Base-by-base conservation (phyloP, 345 rosid genomes). In the Eucalyptus pauciflora region DNA sequence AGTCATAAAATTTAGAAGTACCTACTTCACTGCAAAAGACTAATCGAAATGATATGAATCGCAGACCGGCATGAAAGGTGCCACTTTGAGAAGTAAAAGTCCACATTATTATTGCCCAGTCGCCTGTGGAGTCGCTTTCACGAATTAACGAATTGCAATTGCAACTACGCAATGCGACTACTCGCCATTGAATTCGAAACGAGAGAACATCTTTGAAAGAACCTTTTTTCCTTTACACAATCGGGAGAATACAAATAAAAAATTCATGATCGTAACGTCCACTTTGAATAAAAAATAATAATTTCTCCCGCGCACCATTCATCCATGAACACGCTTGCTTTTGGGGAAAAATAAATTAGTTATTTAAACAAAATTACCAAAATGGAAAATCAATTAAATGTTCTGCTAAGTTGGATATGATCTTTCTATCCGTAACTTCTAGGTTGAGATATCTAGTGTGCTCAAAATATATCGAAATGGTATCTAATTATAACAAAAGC, bases 131-230 rank as follows among this genome's bases (percentile, higher is more conserved):
- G 83, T 76, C 89, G 89, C 90, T 87, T 89, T 56, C 29, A 15
- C 83, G 27, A 56, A 29, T 80, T 89, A 88, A 27, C 52, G 87
- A 33, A 33, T 33, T 33, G 33, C 33, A 48, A 25, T 76, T 41
- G 83, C 25, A 37, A 37, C 46, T 20, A 76, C 27, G 88, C 91
- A 89, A 83, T 60, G 93, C 93, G 92, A 91, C 93, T 90, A 50
- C 93, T 90, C 92, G 93, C 87, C 90, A 43, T 86, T 89, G 93
- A 88, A 87, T 46, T 51, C 29, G 25, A 76, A 76, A 76, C 15
- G 83, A 20, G 83, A 20, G 83, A 48, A 37, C 83, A 20, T 37
- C 83, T 37, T 76, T 41, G 48, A 41, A 76, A 76, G 83, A 37
- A 20, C 46, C 46, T 1, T 8, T 5, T 71, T 37, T 71, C 46